These are phyloP conservation scores for Aspergillus oerlinghausenensis DNA, from an alignment of 2,329 filamentous ascomycete genomes.

Conservation along the genomic window DNA sequence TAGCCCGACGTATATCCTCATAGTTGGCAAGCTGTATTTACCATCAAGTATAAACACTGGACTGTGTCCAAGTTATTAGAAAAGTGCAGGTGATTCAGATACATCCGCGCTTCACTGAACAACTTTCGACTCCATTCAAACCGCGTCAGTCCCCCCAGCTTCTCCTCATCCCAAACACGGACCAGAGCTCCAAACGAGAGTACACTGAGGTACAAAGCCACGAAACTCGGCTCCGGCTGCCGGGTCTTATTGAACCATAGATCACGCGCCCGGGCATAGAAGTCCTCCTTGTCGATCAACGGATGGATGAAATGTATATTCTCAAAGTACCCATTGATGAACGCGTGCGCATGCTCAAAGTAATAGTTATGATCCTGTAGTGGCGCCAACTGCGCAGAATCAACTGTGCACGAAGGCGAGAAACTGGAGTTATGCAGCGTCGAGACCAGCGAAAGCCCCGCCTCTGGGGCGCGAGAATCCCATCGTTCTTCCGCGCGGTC, in stretches of 20 bases:
- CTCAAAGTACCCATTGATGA: constrained; percentile 47
- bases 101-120: constrained; percentile 40
- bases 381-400: constrained; percentile 15
- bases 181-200: constrained; percentile 46
- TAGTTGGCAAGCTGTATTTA: constrained; percentile 10
- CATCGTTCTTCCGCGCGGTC: constrained; percentile 12
- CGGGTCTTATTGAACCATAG: constrained; percentile 37
- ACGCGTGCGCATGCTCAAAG: constrained; percentile 43
- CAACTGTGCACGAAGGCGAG: constrained; percentile 24
- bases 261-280: constrained; percentile 41
- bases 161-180: constrained; percentile 41
- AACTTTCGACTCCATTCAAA: constrained; percentile 46
- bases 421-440: constrained; percentile 46
- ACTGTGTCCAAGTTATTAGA: constrained; percentile 47
- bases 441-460: constrained; percentile 40
- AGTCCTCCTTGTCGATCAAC: constrained; percentile 44
- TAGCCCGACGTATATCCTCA: not conserved
- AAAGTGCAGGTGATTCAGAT: constrained; percentile 39
- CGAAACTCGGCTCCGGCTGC: constrained; percentile 38
- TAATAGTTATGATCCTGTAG: constrained; percentile 34
- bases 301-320: constrained; percentile 48
- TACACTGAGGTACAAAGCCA: constrained; percentile 46
- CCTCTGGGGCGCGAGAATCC: constrained; percentile 10
- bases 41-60: constrained; percentile 46
- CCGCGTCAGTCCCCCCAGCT: constrained; percentile 41